phyloP scores from a whole-genome alignment of 345 rosid species.

The Citropsis articulata region DNA sequence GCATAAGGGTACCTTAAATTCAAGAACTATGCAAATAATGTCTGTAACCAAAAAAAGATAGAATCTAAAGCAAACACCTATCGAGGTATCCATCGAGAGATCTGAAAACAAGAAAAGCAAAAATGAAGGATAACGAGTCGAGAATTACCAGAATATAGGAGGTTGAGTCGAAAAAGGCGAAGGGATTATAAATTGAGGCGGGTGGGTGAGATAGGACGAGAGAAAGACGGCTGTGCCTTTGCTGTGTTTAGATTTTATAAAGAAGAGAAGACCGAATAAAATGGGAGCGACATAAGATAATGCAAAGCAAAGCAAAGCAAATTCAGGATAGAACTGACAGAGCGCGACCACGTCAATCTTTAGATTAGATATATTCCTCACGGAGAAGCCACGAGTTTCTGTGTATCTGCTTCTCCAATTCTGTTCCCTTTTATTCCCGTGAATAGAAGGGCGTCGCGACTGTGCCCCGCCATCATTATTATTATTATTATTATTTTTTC shows the following conservation, averaged over 20 bases:
- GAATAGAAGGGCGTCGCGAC: background rate
- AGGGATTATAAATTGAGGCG: background rate
- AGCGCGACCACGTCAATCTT: background rate
- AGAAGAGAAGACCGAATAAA: background rate
- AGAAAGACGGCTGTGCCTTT: background rate
- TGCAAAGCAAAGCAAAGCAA: no score
- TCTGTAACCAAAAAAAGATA: background rate
- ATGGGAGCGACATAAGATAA: background rate
- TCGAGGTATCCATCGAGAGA: background rate
- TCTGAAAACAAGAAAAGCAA: background rate
- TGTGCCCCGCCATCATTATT: no score
- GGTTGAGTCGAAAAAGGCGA: background rate
- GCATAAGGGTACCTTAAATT: background rate
- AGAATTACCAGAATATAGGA: constrained; percentile 6
- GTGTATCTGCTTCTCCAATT: background rate
- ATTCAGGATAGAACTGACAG: background rate
- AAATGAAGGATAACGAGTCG: background rate
- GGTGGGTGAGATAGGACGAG: no score
- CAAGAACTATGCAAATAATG: background rate
- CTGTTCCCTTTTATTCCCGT: background rate
- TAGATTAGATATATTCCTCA: background rate
- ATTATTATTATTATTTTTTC: background rate
- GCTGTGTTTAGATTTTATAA: background rate
- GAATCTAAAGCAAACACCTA: background rate
- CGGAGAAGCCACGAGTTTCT: background rate